phyloP scores from a whole-genome alignment of 2,329 filamentous ascomycete genomes.

The Chrysosporium keratinophilum region DNA sequence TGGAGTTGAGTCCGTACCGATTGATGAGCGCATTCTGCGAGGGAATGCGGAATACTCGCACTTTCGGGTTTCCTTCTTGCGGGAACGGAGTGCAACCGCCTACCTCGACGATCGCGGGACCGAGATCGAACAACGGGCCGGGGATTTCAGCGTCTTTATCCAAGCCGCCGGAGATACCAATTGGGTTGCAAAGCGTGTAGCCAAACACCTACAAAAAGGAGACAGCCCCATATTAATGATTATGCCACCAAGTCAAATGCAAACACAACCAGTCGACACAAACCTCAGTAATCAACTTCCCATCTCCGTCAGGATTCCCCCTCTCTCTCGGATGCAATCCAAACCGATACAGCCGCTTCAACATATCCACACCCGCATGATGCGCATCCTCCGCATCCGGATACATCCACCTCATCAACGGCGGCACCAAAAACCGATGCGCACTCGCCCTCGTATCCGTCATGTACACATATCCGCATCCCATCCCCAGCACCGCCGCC shows the following conservation, averaged over 20 bases:
- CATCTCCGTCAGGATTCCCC: conserved; percentile 45
- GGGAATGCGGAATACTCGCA: conserved; percentile 77
- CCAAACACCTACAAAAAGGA: conserved; percentile 56
- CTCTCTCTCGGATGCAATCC: conserved; percentile 76
- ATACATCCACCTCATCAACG: conserved; percentile 33
- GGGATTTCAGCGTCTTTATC: conserved; percentile 91
- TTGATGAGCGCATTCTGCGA: conserved; percentile 84
- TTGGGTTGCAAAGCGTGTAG: conserved; percentile 65
- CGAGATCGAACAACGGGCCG: conserved; percentile 71
- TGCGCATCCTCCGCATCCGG: conserved; percentile 72
- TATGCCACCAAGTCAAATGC: not conserved
- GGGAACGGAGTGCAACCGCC: conserved; percentile 82
- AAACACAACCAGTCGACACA: not conserved
- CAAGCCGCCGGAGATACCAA: conserved; percentile 89
- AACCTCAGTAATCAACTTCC: conserved; percentile 46
- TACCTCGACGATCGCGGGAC: conserved; percentile 79
- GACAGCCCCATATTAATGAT: not conserved
- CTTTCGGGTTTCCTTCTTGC: conserved; percentile 77
- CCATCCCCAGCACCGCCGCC: conserved; percentile 40
- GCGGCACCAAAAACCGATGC: conserved; percentile 55
- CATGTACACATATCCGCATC: conserved; percentile 53
- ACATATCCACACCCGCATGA: conserved; percentile 58
- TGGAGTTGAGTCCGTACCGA: conserved; percentile 87
- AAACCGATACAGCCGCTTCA: conserved; percentile 63
- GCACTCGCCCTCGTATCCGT: conserved; percentile 64